Evolutionary conservation across 2,329 filamentous ascomycete genomes (phyloP).

Genomic region (Nothophaeocryptopus gaeumannii): DNA sequence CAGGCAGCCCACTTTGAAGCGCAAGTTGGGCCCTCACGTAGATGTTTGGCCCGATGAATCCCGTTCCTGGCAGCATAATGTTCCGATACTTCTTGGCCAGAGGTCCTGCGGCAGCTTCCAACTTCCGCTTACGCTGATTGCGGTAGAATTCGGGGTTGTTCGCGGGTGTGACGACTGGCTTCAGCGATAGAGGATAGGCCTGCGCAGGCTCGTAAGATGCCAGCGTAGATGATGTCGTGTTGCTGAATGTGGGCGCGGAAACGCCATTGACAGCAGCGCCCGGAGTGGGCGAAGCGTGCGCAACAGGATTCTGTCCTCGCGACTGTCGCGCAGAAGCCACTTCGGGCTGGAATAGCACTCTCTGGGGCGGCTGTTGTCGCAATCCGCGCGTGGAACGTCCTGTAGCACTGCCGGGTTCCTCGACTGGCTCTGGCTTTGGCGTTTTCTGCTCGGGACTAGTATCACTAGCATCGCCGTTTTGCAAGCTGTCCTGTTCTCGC

Average conservation of each 20-base stretch:
- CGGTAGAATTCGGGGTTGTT: slow-evolving; percentile 70
- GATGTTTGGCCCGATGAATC: slow-evolving; percentile 73
- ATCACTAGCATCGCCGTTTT: slow-evolving; percentile 55
- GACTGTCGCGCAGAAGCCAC: slow-evolving; percentile 63
- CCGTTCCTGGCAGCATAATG: slow-evolving; percentile 64
- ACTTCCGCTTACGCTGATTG: slow-evolving; percentile 52
- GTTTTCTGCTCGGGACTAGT: slow-evolving; percentile 46
- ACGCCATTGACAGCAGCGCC: slow-evolving; percentile 53
- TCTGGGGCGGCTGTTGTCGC: slow-evolving; percentile 78
- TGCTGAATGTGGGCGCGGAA: slow-evolving; percentile 23
- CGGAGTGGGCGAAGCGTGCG: slow-evolving; percentile 43
- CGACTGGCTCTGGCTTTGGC: slow-evolving; percentile 51
- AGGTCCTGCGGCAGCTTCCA: slow-evolving; percentile 38
- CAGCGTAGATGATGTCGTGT: slow-evolving; percentile 50
- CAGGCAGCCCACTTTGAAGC: slow-evolving; percentile 71
- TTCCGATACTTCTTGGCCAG: slow-evolving; percentile 47
- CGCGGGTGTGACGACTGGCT: slow-evolving; percentile 70
- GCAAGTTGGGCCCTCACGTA: slow-evolving; percentile 85
- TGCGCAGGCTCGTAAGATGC: slow-evolving; percentile 68
- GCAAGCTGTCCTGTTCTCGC: slow-evolving; percentile 46
- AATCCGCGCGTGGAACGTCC: slow-evolving; percentile 35
- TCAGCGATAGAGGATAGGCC: slow-evolving; percentile 62
- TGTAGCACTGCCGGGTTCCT: slow-evolving; percentile 45
- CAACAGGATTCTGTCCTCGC: slow-evolving; percentile 46
- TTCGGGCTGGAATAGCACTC: slow-evolving; percentile 82